Evolutionary conservation across 768 basidiomycete species (phyloP).

Genomic region (Boletus fagicola): DNA sequence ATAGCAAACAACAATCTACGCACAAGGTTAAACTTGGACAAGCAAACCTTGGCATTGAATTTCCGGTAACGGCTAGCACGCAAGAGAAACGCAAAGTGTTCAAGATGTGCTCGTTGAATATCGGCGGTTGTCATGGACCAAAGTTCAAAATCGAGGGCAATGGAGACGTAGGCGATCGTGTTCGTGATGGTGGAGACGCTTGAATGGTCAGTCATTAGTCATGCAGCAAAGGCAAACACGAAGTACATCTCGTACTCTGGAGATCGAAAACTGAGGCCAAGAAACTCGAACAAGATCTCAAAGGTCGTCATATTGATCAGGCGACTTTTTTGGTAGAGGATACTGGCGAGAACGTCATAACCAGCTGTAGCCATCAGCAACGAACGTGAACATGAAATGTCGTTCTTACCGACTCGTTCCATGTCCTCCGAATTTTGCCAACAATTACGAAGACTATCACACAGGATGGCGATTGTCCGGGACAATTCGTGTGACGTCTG

Average conservation of each 20-base stretch:
- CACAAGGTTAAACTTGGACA: constrained; percentile 68
- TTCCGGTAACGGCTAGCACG: constrained; percentile 66
- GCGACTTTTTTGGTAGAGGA: constrained; percentile 66
- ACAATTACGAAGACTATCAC: constrained; percentile 74
- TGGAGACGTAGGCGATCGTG: constrained; percentile 71
- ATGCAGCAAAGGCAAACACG: not conserved
- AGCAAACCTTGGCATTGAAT: constrained; percentile 75
- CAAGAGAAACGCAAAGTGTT: constrained; percentile 78
- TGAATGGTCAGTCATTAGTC: constrained; percentile 2
- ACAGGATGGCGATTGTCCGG: constrained; percentile 65
- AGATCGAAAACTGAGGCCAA: constrained; percentile 79
- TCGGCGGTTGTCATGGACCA: constrained; percentile 74
- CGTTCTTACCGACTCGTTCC: constrained; percentile 75
- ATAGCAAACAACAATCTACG: constrained; percentile 78
- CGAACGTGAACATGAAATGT: not conserved
- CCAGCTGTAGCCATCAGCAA: constrained; percentile 53
- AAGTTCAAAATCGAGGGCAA: constrained; percentile 88
- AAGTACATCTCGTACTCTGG: constrained; percentile 63
- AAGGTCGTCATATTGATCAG: constrained; percentile 79
- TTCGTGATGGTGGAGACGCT: constrained; percentile 85
- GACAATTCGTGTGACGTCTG: constrained; percentile 79
- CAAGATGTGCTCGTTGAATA: constrained; percentile 75
- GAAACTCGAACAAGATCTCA: constrained; percentile 80
- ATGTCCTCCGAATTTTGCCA: constrained; percentile 97
- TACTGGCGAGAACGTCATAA: constrained; percentile 80